phyloP scores from a whole-genome alignment of 257 asterid genomes.

The Catharanthus roseus region DNA sequence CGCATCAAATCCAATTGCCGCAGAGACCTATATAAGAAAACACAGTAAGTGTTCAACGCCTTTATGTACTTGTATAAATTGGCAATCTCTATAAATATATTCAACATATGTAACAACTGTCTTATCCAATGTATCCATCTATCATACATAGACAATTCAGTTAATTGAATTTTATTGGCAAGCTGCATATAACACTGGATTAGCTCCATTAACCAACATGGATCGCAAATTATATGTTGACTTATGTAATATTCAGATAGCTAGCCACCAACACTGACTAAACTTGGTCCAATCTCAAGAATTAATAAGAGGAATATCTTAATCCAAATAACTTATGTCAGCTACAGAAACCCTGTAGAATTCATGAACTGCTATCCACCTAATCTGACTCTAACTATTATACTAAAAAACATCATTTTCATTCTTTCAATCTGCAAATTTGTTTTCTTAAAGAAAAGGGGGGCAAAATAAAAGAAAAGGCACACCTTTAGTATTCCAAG shows the following conservation, averaged over 20 bases:
- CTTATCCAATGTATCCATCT: background rate
- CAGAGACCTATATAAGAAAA: constrained; percentile 56
- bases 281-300: background rate
- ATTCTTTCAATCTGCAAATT: background rate
- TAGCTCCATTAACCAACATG: background rate
- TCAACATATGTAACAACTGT: background rate
- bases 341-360: background rate
- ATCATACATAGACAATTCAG: background rate
- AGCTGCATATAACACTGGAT: background rate
- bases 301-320: background rate
- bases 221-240: too few species aligned
- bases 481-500: constrained; percentile 89
- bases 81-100: background rate
- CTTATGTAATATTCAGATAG: too few species aligned
- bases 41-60: background rate
- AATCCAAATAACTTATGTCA: background rate
- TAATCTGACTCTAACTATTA: background rate
- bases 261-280: background rate
- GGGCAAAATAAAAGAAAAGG: background rate
- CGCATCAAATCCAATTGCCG: constrained; percentile 92
- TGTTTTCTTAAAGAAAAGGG: background rate
- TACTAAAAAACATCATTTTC: constrained; percentile 5
- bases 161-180: background rate
- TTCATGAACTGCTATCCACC: background rate
- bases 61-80: background rate